Conservation (phyloP, 345 rosid genomes). For the Camelina sativa region DNA sequence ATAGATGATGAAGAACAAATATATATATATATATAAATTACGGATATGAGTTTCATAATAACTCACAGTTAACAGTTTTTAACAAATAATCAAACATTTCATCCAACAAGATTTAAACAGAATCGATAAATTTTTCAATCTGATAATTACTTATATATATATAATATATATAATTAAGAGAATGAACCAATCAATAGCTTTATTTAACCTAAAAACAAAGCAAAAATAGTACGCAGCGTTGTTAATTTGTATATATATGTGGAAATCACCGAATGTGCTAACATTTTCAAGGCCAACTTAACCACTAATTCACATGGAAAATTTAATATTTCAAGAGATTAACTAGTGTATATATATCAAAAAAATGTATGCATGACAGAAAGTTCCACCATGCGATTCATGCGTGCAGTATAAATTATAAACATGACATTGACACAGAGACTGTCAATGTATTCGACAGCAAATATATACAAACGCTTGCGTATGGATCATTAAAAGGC, state of each 20-base stretch:
- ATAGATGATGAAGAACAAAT: not conserved
- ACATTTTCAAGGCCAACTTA: not conserved
- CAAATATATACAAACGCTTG: conserved; percentile 5
- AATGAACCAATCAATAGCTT: not conserved
- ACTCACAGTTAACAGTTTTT: too few species aligned
- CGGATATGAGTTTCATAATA: too few species aligned
- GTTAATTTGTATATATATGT: not conserved
- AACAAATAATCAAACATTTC: too few species aligned
- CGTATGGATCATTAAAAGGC: conserved; percentile 18
- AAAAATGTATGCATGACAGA: not conserved
- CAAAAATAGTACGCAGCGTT: not conserved
- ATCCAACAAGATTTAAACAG: not conserved
- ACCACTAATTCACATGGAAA: not conserved
- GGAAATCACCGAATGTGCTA: not conserved
- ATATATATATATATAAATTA: too few species aligned
- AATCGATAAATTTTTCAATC: not conserved
- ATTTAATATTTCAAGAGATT: not conserved
- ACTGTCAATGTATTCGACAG: not conserved
- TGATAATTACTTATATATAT: too few species aligned
- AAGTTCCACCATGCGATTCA: conserved; percentile 5
- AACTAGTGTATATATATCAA: not conserved
- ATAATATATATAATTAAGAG: too few species aligned
- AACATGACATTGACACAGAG: conserved; percentile 2
- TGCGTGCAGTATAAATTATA: not conserved
- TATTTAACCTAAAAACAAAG: not conserved